Evolutionary conservation across 73 alveolate genomes (phyloP).

Genomic region (Stentor roeselii): DNA sequence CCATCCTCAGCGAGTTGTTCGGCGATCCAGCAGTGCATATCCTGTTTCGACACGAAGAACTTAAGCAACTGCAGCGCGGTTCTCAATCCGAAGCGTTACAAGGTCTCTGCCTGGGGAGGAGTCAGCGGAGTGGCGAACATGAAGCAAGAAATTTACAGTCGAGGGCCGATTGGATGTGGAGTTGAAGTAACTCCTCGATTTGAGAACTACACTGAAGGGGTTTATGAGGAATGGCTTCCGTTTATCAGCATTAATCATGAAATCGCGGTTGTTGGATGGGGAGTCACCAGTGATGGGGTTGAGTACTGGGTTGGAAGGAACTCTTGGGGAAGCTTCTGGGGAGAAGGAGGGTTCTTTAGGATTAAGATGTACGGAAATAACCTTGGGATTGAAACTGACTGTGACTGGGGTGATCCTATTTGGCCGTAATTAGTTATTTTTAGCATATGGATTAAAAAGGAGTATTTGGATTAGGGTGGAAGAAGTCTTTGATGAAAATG

Average conservation of each 20-base stretch:
- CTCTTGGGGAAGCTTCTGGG: constrained; percentile 95
- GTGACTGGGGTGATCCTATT: constrained; percentile 63
- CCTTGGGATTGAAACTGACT: constrained; percentile 57
- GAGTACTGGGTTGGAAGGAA: constrained; percentile 87
- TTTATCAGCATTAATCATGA: constrained; percentile 40
- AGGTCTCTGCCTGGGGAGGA: constrained; percentile 48
- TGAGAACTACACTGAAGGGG: constrained; percentile 74
- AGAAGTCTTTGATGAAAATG: too few relatives aligned
- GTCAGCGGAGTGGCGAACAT: constrained; percentile 60
- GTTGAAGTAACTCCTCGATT: constrained; percentile 52
- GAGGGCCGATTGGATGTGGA: constrained; percentile 83
- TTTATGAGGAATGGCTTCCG: constrained; percentile 52
- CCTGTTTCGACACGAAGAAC: constrained; percentile 45
- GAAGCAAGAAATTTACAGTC: constrained; percentile 66
- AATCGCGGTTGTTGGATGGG: constrained; percentile 84
- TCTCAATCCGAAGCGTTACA: constrained; percentile 41
- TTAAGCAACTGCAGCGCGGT: constrained; percentile 63
- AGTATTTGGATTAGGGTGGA: too few relatives aligned
- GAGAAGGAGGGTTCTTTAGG: constrained; percentile 87
- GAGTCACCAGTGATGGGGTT: constrained; percentile 70
- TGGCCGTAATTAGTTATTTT: neutral
- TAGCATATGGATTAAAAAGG: too few relatives aligned
- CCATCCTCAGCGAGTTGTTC: constrained; percentile 47
- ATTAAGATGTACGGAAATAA: constrained; percentile 69
- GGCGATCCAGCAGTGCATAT: constrained; percentile 48